Evolutionary conservation across 1,284 basidiomycete species (phyloP).

Genomic region (Papiliotrema flavescens): DNA sequence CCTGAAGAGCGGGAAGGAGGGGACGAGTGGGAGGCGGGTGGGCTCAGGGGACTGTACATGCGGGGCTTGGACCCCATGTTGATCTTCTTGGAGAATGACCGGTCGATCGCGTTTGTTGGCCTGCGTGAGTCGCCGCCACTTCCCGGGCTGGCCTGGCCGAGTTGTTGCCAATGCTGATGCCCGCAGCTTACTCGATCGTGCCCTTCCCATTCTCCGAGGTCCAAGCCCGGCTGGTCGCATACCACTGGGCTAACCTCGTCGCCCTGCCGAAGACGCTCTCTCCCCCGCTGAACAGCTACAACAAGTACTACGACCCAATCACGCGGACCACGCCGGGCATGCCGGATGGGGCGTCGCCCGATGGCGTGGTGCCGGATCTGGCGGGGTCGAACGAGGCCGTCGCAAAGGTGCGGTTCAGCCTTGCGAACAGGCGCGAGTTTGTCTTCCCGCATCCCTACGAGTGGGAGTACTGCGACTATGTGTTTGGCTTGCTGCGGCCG

Average conservation of each 20-base stretch:
- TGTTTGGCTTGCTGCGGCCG: conserved; percentile 28
- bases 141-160: background rate
- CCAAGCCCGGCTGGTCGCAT: conserved; percentile 42
- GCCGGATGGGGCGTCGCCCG: background rate
- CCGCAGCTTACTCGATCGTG: conserved; percentile 44
- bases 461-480: conserved; percentile 31
- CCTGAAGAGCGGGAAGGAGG: background rate
- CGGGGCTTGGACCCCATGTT: conserved; percentile 35
- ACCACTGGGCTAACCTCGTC: conserved; percentile 34
- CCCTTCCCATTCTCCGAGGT: conserved; percentile 51
- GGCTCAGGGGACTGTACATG: conserved; percentile 38
- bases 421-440: conserved; percentile 13
- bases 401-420: background rate
- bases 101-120: conserved; percentile 43
- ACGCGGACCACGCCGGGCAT: background rate
- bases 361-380: background rate
- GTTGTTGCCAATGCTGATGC: background rate
- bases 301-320: conserved; percentile 15
- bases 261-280: conserved; percentile 23
- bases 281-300: conserved; percentile 23
- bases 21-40: conserved; percentile 24
- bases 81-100: conserved; percentile 46
- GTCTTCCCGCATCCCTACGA: conserved; percentile 40
- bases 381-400: conserved; percentile 14
- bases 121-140: conserved; percentile 28